Base-by-base conservation (phyloP, 2,329 filamentous ascomycete species). In the Chaetomium sp. region DNA sequence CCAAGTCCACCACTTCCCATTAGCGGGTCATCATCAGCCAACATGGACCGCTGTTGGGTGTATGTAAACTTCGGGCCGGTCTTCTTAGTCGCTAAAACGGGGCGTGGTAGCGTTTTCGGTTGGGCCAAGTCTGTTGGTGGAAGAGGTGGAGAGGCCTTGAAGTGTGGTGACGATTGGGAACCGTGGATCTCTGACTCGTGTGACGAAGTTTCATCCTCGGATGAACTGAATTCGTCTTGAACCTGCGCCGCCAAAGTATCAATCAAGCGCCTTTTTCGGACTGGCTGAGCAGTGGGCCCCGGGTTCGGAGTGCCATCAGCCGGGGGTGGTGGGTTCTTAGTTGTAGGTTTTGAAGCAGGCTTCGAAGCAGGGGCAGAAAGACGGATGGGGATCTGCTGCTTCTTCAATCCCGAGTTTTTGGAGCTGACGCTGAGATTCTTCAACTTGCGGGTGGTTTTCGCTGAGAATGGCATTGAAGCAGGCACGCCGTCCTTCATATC, bases 241-340 rank as follows among this genome's bases (percentile, higher is more conserved):
- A 72, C 76, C 67, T 81, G 80, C 1, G 76, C 78, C 7, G 74
- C 76, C 23, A 82, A 69, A 0, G 78, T 72, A 70, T 82, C 80
- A 35, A 82, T 82, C 49, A 82, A 67, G 23, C 80, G 77, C 56
- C 69, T 69, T 47, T 70, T 71, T 45, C 70, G 68, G 19, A 66
- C 65, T 21, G 45, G 61, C 6, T 57, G 54, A 27, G 51, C 53
- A 12, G 45, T n/a, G 27, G 67, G 29, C 5, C 19, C 10, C 23
- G 61, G 29, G 2, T 35, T 10, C 10, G 31, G 45, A 8, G 61
- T n/a, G 5, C 2, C 42, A 25, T 60, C 8, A 19, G 64, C 51
- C 35, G 47, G 62, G 4, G 49, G 64, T 1, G 65, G 38, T n/a
- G 63, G 50, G 35, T 57, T 62, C 29, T 67, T 68, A 29, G 51